phyloP scores from a whole-genome alignment of 1,284 basidiomycete genomes.

The Leccinum huronense region DNA sequence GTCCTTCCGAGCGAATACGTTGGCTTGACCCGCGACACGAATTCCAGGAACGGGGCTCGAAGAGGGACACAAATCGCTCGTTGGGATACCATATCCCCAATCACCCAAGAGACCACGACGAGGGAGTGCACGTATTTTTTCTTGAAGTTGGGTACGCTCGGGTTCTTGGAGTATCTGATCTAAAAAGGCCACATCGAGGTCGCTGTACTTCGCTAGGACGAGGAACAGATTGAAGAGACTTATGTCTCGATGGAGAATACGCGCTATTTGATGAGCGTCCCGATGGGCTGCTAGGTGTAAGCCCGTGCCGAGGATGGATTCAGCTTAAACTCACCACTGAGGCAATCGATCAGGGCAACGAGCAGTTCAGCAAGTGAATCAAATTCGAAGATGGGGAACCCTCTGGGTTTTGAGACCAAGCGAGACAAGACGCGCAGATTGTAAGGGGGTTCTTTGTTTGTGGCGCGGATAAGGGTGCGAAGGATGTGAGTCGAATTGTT shows the following conservation, averaged over 20 bases:
- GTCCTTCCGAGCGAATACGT: not conserved
- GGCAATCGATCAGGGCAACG: not conserved
- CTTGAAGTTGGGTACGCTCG: not conserved
- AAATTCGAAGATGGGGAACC: not conserved
- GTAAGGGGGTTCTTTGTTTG: not conserved
- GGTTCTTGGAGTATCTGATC: not conserved
- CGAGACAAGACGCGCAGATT: not conserved
- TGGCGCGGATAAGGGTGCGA: not conserved
- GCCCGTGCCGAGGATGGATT: not conserved
- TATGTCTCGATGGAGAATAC: slow-evolving; percentile 9
- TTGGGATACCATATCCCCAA: slow-evolving; percentile 9
- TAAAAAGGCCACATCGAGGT: not conserved
- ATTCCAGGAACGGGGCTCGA: not conserved
- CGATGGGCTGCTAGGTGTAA: slow-evolving; percentile 5
- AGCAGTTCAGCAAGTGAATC: not conserved
- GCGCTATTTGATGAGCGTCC: not conserved
- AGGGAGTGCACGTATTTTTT: not conserved
- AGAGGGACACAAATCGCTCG: no score
- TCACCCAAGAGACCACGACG: slow-evolving; percentile 5
- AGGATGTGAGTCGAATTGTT: slow-evolving; percentile 9
- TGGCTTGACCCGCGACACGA: not conserved
- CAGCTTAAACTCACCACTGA: not conserved
- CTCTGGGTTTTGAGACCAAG: not conserved
- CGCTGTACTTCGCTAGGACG: not conserved
- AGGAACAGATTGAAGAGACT: slow-evolving; percentile 14